Conservation (phyloP, 1,284 basidiomycete genomes). For the Cystobasidium sp. region DNA sequence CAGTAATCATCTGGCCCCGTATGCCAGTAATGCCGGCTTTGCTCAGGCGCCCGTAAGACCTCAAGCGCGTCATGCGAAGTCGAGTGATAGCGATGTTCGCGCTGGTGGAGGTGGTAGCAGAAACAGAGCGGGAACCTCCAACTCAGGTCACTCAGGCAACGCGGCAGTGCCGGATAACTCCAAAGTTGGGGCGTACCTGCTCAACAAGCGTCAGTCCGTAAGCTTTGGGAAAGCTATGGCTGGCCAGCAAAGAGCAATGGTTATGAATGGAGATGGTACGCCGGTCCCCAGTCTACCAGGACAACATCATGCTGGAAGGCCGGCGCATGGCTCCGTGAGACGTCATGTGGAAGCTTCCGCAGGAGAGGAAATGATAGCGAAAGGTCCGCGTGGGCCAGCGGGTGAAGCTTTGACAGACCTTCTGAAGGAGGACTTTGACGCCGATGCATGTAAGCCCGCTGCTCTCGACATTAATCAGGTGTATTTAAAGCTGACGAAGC, state of each 20-base stretch:
- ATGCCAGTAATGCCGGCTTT: neutral
- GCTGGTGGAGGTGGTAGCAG: conserved; percentile 13
- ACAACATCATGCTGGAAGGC: conserved; percentile 4
- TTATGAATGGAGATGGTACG: conserved; percentile 13
- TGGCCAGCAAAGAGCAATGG: conserved; percentile 4
- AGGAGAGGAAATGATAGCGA: conserved; percentile 34
- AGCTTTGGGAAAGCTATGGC: conserved; percentile 48
- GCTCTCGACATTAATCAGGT: neutral
- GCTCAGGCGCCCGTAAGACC: conserved; percentile 8
- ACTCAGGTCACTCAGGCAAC: conserved; percentile 8
- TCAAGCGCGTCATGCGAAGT: conserved; percentile 29
- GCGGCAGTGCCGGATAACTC: conserved; percentile 21
- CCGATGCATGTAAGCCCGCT: conserved; percentile 30
- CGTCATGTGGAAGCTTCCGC: conserved; percentile 22
- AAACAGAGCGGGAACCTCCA: conserved; percentile 14
- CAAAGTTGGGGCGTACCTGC: conserved; percentile 53
- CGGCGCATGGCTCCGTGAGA: conserved; percentile 11
- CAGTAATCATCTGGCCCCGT: conserved; percentile 23
- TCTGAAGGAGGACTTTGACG: conserved; percentile 35
- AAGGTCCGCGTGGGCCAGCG: conserved; percentile 32
- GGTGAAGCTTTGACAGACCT: conserved; percentile 35
- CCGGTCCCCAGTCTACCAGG: conserved; percentile 29
- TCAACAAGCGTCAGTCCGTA: conserved; percentile 55
- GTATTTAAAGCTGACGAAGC: neutral
- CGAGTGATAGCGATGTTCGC: conserved; percentile 16